Conservation (phyloP, 78 protist species). For the Dictyostelium discoideum region DNA sequence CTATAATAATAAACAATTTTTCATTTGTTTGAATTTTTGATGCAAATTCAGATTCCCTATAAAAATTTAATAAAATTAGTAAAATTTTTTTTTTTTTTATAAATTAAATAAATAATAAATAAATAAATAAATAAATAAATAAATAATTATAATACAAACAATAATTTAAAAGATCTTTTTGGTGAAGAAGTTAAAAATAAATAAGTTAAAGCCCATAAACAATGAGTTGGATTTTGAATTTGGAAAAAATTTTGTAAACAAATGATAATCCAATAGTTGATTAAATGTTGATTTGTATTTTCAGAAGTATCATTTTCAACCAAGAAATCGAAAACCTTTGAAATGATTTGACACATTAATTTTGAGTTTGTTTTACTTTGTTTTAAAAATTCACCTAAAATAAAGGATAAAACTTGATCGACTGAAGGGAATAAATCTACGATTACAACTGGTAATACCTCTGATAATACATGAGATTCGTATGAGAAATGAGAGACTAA, state of each 20-base stretch:
- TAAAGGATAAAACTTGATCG: conserved; percentile 71
- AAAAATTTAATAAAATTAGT: neutral
- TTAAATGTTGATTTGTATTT: conserved; percentile 27
- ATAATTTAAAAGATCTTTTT: conserved; percentile 36
- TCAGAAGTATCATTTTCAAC: conserved; percentile 12
- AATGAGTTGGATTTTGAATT: conserved; percentile 71
- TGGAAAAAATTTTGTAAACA: conserved; percentile 80
- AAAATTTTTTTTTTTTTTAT: neutral
- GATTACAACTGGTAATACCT: conserved; percentile 51
- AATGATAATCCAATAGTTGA: conserved; percentile 65
- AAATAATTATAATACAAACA: conserved; percentile 11
- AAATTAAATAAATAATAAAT: neutral
- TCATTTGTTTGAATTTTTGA: conserved; percentile 68
- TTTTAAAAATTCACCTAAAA: conserved; percentile 72
- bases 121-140: neutral
- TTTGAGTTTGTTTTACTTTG: conserved; percentile 67
- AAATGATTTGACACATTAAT: conserved; percentile 66
- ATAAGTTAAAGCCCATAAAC: conserved; percentile 68
- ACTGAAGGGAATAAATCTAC: conserved; percentile 66
- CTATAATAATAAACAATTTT: conserved; percentile 48
- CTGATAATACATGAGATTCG: conserved; percentile 43
- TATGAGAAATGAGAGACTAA: conserved; percentile 57
- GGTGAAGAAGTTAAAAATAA: conserved; percentile 63
- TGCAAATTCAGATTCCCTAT: conserved; percentile 43
- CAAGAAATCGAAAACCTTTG: conserved; percentile 30